Base-by-base conservation (phyloP, 805 yeast species). In the Barnettozyma sp. region DNA sequence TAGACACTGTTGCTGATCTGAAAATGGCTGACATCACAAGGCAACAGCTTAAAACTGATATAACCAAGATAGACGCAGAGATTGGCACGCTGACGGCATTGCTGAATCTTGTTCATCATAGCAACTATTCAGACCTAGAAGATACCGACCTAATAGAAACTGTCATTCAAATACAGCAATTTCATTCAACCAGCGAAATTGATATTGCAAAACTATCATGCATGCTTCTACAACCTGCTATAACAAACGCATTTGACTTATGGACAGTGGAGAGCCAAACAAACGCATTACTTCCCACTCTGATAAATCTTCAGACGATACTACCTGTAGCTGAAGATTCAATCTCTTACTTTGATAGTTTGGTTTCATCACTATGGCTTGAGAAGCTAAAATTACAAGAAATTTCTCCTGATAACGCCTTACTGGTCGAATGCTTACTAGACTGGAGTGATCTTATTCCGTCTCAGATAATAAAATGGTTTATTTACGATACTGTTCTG, bases 391-490 rank as follows among this genome's bases (percentile, higher is more conserved):
- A 48, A 2, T 23, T 24, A 7, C 5, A n/a, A 8, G 24, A 12
- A 4, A 13, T 29, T 7, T n/a, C 22, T n/a, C 32, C 32, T 8
- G 23, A 20, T 20, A 18, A 29, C 23, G 15, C 14, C 12, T 11
- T 14, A 12, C 7, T 29, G 16, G 23, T 29, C 5, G 32, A 29
- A 29, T 20, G 18, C 11, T 34, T 71, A 0, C 54, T 68, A 14
- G 64, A 62, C 15, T 68, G 73, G 77, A 55, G 50, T 17, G 52
- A 48, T 1, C 40, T 68, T 2, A 35, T 71, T 3, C 63, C 69
- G 3, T 31, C 32, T 0, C 35, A 41, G 4, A 45, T 57, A 2
- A 45, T 59, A 11, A 46, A 55, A 4, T 49, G 50, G 28, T 34
- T 72, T 11, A 31, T 59, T 4, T 36, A 48, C 6, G 49, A 46